phyloP scores from a whole-genome alignment of 331 rosid species.

The Quercus lobata region DNA sequence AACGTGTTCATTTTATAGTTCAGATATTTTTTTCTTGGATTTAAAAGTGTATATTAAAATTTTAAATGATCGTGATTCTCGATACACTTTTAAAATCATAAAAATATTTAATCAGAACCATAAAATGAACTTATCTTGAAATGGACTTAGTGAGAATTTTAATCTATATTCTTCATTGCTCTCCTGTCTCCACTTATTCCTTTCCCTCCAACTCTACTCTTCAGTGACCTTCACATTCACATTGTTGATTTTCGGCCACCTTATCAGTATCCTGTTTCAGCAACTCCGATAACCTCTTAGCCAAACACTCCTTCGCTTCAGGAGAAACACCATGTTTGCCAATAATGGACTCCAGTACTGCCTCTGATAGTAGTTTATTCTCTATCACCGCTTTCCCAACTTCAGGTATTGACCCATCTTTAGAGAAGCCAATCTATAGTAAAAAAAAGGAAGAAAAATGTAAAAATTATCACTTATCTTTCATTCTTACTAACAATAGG shows the following conservation, averaged over 20 bases:
- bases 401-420: constrained; percentile 50
- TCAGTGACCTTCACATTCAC: not conserved
- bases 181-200: not conserved
- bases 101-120: too few species aligned
- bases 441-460: not conserved
- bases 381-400: constrained; percentile 30
- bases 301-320: constrained; percentile 52
- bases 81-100: too few species aligned
- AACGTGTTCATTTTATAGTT: too few species aligned
- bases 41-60: too few species aligned
- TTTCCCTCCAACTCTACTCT: constrained; percentile 2
- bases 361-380: constrained; percentile 55
- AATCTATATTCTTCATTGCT: not conserved
- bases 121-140: too few species aligned
- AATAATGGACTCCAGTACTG: constrained; percentile 64
- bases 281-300: constrained; percentile 35
- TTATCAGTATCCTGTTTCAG: constrained; percentile 12
- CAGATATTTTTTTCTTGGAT: too few species aligned
- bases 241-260: not conserved
- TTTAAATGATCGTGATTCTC: too few species aligned
- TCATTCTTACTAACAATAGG: not conserved
- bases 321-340: constrained; percentile 83
- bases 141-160: not conserved
- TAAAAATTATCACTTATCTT: not conserved
- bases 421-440: constrained; percentile 60